phyloP scores from a whole-genome alignment of 2,329 filamentous ascomycete genomes.

The Dendrostoma leiphaemia region DNA sequence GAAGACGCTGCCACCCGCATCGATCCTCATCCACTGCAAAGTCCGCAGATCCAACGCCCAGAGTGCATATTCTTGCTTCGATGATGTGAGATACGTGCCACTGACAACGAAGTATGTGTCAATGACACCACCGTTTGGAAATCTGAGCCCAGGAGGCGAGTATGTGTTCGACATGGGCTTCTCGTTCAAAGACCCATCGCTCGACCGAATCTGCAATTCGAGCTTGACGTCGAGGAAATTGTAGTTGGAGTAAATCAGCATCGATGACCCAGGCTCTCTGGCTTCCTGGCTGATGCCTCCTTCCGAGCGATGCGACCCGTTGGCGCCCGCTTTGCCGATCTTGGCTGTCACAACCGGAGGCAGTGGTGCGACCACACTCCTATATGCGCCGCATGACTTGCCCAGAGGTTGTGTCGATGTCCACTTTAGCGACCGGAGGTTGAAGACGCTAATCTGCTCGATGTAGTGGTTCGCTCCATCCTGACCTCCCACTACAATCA shows the following conservation, averaged over 20 bases:
- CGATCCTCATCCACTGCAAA: conserved; percentile 91
- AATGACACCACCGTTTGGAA: conserved; percentile 93
- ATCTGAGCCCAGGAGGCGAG: conserved; percentile 87
- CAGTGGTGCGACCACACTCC: conserved; percentile 88
- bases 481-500: conserved; percentile 95
- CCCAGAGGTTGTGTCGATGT: conserved; percentile 83
- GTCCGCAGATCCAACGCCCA: conserved; percentile 91
- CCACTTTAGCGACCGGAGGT: conserved; percentile 92
- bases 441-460: conserved; percentile 98
- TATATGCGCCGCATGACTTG: conserved; percentile 92
- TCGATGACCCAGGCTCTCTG: conserved; percentile 62
- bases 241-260: conserved; percentile 99
- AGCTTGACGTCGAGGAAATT: conserved; percentile 97
- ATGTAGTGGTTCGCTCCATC: conserved; percentile 99
- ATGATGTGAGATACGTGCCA: conserved; percentile 94
- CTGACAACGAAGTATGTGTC: conserved; percentile 97
- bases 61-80: conserved; percentile 95
- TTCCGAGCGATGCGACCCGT: conserved; percentile 40
- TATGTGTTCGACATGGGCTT: conserved; percentile 84
- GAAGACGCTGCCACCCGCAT: conserved; percentile 91
- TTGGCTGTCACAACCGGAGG: conserved; percentile 62
- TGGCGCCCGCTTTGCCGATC: conserved; percentile 59
- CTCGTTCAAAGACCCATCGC: conserved; percentile 81
- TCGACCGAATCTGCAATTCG: conserved; percentile 82
- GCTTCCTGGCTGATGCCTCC: conserved; percentile 51